Conservation (phyloP, 2,329 filamentous ascomycete genomes). For the Arachnopeziza araneosa region DNA sequence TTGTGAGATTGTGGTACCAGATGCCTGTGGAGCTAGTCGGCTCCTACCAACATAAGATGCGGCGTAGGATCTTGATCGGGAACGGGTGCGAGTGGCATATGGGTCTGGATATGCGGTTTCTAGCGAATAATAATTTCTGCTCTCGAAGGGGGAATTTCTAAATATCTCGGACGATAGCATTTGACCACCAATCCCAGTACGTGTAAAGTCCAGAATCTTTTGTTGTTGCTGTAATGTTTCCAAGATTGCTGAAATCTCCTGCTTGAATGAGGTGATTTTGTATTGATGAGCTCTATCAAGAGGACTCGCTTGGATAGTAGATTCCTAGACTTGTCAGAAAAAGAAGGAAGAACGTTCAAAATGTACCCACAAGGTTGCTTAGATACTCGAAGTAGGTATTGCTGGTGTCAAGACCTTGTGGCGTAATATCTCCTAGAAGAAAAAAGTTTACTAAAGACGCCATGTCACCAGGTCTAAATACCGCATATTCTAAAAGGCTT, state of each 20-base stretch:
- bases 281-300: constrained; percentile 20
- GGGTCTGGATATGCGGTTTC: background rate
- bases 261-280: constrained; percentile 16
- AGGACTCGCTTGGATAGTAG: constrained; percentile 16
- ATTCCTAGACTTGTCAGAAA: constrained; percentile 9
- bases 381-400: constrained; percentile 20
- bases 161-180: background rate
- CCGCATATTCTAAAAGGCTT: constrained; percentile 11
- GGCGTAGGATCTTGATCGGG: background rate
- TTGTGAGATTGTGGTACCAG: background rate
- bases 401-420: constrained; percentile 11
- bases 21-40: background rate
- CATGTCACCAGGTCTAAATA: constrained; percentile 18
- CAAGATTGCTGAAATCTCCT: constrained; percentile 19
- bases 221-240: constrained; percentile 18
- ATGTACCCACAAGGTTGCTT: constrained; percentile 11
- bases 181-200: background rate
- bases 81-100: background rate
- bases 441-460: constrained; percentile 18
- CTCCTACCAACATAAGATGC: background rate
- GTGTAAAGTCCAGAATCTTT: constrained; percentile 2
- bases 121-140: background rate
- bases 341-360: background rate
- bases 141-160: background rate
- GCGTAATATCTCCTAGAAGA: constrained; percentile 11